Conservation (phyloP, 2,329 filamentous ascomycete genomes). For the Gaeumannomyces sp. region DNA sequence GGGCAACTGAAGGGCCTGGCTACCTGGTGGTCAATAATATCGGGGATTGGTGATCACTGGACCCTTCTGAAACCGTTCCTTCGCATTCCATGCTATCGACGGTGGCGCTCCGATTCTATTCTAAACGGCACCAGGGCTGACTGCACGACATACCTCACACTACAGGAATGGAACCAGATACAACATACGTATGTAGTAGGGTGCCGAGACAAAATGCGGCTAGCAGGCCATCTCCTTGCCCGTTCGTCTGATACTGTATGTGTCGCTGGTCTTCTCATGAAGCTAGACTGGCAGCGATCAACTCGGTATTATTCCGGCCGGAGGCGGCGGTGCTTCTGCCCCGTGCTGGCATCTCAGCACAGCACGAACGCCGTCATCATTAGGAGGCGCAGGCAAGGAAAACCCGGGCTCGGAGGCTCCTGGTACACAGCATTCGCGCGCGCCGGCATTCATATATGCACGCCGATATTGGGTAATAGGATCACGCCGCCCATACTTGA, state of each 20-base stretch:
- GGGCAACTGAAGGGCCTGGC: too few relatives aligned
- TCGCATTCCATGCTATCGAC: not conserved
- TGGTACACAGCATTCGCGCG: not conserved
- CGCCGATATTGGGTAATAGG: not conserved
- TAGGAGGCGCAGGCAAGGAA: not conserved
- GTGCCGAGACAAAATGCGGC: not conserved
- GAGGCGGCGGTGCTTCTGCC: too few relatives aligned
- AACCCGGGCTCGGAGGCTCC: not conserved
- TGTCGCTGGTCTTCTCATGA: not conserved
- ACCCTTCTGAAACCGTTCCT: not conserved
- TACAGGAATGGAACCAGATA: too few relatives aligned
- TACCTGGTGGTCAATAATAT: too few relatives aligned
- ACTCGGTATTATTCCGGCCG: not conserved
- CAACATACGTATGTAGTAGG: too few relatives aligned
- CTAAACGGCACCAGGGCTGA: too few relatives aligned
- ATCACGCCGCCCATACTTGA: not conserved
- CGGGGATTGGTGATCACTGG: too few relatives aligned
- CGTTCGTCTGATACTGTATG: not conserved
- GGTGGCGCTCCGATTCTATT: too few relatives aligned
- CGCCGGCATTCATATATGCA: not conserved
- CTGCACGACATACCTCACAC: not conserved
- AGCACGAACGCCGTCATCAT: not conserved
- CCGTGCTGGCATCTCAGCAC: not conserved
- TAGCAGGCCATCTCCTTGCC: too few relatives aligned
- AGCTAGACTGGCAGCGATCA: not conserved